Evolutionary conservation across 352 stramenopile genomes (phyloP), one percentile per base, ranked within the genome.

Genomic region (Phytophthora tentaculata): DNA sequence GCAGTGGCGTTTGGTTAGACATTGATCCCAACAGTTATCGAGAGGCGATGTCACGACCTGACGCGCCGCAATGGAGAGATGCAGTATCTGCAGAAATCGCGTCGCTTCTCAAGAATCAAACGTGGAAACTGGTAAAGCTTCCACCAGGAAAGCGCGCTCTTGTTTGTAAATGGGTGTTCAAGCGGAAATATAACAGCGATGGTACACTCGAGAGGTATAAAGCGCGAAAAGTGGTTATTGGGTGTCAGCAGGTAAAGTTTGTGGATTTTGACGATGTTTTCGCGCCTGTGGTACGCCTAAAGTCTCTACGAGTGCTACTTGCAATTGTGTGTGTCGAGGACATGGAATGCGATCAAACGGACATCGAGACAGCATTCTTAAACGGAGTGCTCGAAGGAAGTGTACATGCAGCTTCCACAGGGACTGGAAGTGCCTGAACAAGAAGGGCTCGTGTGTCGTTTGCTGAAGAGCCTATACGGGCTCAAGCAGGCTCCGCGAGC

Each of bases 361-460:
- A n/a, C n/a, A n/a, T n/a, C n/a, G n/a, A n/a, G n/a, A 3, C 24
- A 55, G 48, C 26, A 17, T 55, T 55, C 26, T 9, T 55, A 1
- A 55, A 55, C n/a, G 48, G 26, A 2, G 16, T 41, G 10, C 20
- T 53, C 12, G 8, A 53, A 9, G 47, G 22, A 53, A 6, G 47
- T 53, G 12, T 53, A 53, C 48, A 55, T 55, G 48, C 20, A 37
- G 6, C 22, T 20, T 5, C 47, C 47, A 20, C 22, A 55, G 41
- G 48, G 48, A 26, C 17, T 24, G 26, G 2, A 41, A 6, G 24
- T 43, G 1, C 13, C 48, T 16, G 48, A 10, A 9, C 8, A 53
- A 53, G 47, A 53, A 20, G 47, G 14, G 5, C 20, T 35, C 2
- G 48, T 55, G 24, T 55, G 48, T 2, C 5, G 16, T 5, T 16